A percentile compares a stretch with the other conserved stretches of the same genome.
phyloP scores from a whole-genome alignment of 805 yeast species.

The Starmera pachycereana region DNA sequence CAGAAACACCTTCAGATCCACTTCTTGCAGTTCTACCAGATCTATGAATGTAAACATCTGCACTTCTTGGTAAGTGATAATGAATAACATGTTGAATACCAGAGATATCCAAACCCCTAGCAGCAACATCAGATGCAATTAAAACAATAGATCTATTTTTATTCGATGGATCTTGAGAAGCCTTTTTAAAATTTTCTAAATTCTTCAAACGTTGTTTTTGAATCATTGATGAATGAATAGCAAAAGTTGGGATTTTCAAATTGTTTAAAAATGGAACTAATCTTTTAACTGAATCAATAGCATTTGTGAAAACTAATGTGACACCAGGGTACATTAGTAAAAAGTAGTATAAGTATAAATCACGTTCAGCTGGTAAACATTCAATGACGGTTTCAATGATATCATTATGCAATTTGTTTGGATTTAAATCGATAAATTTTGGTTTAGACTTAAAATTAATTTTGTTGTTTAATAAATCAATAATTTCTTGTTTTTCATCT shows the following conservation, averaged over 20 bases:
- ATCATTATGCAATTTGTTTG: slow-evolving; percentile 63
- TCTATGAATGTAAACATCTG: slow-evolving; percentile 90
- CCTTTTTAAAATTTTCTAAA: slow-evolving; percentile 65
- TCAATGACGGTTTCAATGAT: slow-evolving; percentile 83
- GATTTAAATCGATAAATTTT: slow-evolving; percentile 72
- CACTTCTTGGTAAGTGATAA: slow-evolving; percentile 89
- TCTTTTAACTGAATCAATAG: slow-evolving; percentile 91
- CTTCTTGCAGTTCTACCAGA: slow-evolving; percentile 99
- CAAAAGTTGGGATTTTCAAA: slow-evolving; percentile 56
- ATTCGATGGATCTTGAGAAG: slow-evolving; percentile 27
- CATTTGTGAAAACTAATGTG: slow-evolving; percentile 84
- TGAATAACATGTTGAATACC: slow-evolving; percentile 89
- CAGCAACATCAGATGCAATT: slow-evolving; percentile 96
- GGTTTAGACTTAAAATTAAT: slow-evolving; percentile 68
- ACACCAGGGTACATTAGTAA: slow-evolving; percentile 78
- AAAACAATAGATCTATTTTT: slow-evolving; percentile 52
- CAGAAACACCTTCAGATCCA: slow-evolving; percentile 86
- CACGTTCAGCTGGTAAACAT: slow-evolving; percentile 86
- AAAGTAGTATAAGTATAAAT: slow-evolving; percentile 82
- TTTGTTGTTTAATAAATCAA: slow-evolving; percentile 56
- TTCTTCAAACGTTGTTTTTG: slow-evolving; percentile 87
- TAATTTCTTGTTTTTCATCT: slow-evolving; percentile 43
- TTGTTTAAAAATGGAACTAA: slow-evolving; percentile 65
- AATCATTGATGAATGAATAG: slow-evolving; percentile 88
- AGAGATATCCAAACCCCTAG: slow-evolving; percentile 92